These are phyloP conservation scores for Salmacisia buchloeana DNA, from an alignment of 1,284 basidiomycete species.

Conservation along the genomic window DNA sequence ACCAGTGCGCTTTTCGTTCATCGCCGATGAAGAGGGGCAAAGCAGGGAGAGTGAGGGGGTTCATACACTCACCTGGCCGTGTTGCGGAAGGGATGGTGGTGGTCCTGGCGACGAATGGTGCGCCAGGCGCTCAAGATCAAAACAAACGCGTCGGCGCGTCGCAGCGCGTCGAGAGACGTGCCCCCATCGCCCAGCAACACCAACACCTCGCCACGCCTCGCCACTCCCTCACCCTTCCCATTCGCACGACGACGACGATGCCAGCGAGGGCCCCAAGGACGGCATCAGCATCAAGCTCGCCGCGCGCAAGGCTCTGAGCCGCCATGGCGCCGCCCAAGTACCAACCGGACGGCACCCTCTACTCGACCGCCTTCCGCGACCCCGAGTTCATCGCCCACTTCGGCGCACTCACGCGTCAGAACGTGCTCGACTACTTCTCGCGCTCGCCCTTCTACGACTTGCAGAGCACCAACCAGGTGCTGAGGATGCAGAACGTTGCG, in stretches of 20 bases:
- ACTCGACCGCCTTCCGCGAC: constrained; percentile 5
- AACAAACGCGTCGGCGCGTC: too few relatives aligned
- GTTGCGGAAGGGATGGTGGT: background rate
- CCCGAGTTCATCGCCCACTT: constrained; percentile 9
- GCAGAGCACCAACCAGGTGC: constrained; percentile 44
- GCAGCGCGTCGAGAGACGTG: too few relatives aligned
- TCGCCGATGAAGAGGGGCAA: background rate
- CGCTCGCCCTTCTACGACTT: constrained; percentile 44
- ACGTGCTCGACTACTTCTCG: constrained; percentile 43
- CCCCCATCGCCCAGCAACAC: too few relatives aligned
- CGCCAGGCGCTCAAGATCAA: too few relatives aligned
- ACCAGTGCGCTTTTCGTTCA: constrained; percentile 7
- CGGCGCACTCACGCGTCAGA: constrained; percentile 26
- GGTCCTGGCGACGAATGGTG: background rate
- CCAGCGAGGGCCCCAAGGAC: too few relatives aligned
- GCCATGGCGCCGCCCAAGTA: background rate
- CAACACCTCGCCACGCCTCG: too few relatives aligned
- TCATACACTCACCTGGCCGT: background rate
- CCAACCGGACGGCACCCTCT: background rate
- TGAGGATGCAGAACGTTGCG: constrained; percentile 47
- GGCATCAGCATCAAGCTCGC: too few relatives aligned
- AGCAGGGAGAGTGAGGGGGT: background rate
- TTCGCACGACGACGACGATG: too few relatives aligned
- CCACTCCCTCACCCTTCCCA: too few relatives aligned
- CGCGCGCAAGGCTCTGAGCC: too few relatives aligned